These are phyloP conservation scores for Penicillium subrubescens DNA, from an alignment of 495 filamentous ascomycete species.

Conservation along the genomic window DNA sequence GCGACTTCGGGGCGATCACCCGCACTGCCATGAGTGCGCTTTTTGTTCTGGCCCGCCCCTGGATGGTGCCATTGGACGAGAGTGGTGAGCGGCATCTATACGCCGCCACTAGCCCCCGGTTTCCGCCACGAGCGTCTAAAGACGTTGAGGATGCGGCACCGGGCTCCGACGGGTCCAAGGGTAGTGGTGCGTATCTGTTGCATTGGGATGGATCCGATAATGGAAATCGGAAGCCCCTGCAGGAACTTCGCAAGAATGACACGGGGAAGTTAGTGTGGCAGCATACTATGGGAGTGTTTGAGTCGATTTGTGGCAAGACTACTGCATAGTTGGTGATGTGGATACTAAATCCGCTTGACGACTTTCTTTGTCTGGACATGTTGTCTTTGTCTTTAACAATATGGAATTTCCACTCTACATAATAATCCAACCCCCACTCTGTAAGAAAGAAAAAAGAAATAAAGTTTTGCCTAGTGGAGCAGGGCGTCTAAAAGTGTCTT, in stretches of 20 bases:
- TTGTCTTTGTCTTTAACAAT: neutral
- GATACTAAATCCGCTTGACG: neutral
- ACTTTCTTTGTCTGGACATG: neutral
- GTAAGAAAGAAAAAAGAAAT: neutral
- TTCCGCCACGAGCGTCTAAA: slow-evolving; percentile 22
- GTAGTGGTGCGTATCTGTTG: slow-evolving; percentile 25
- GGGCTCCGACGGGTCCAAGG: slow-evolving; percentile 26
- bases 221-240: slow-evolving; percentile 19
- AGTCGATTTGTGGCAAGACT: slow-evolving; percentile 19
- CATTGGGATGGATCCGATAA: slow-evolving; percentile 22
- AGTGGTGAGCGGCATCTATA: slow-evolving; percentile 50
- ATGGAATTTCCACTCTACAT: neutral
- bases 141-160: slow-evolving; percentile 8
- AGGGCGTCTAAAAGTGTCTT: neutral
- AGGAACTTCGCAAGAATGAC: slow-evolving; percentile 21
- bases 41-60: slow-evolving; percentile 23
- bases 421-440: neutral
- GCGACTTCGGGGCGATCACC: slow-evolving; percentile 22
- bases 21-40: slow-evolving; percentile 14
- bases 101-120: slow-evolving; percentile 43
- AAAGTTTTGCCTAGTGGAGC: neutral
- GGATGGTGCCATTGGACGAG: slow-evolving; percentile 37
- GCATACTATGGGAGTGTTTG: slow-evolving; percentile 24
- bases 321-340: neutral
- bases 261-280: slow-evolving; percentile 24